These are phyloP conservation scores for Penicillium simplicissimum DNA, from an alignment of 495 filamentous ascomycete species.

Conservation along the genomic window DNA sequence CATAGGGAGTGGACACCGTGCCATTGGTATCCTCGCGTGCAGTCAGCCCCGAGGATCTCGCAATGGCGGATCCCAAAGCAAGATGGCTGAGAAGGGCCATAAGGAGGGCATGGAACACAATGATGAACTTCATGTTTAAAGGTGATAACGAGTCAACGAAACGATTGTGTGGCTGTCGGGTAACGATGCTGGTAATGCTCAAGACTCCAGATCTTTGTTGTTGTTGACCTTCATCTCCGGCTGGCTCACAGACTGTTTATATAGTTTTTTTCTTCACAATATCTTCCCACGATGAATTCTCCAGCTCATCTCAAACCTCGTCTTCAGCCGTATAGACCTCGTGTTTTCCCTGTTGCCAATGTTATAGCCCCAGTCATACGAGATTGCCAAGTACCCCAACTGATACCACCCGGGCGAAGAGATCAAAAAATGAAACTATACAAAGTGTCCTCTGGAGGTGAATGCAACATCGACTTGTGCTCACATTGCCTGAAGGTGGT, in stretches of 20 bases:
- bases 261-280: not conserved
- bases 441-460: not conserved
- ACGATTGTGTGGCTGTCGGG: too few relatives aligned
- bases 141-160: not conserved
- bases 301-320: not conserved
- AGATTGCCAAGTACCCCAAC: not conserved
- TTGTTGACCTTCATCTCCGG: not conserved
- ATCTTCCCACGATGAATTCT: not conserved
- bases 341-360: conserved; percentile 1
- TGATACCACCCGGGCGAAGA: not conserved
- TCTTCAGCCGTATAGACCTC: not conserved
- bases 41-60: not conserved
- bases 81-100: not conserved
- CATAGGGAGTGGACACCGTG: not conserved
- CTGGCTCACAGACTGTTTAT: not conserved
- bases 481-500: not conserved
- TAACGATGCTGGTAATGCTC: not conserved
- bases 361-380: not conserved
- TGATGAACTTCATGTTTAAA: not conserved
- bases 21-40: not conserved
- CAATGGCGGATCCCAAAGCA: not conserved
- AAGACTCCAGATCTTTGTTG: not conserved
- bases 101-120: not conserved
- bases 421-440: not conserved
- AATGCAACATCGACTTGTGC: not conserved